Conservation (phyloP, 164 flowering plant genomes). For the Chimonanthus salicifolius region DNA sequence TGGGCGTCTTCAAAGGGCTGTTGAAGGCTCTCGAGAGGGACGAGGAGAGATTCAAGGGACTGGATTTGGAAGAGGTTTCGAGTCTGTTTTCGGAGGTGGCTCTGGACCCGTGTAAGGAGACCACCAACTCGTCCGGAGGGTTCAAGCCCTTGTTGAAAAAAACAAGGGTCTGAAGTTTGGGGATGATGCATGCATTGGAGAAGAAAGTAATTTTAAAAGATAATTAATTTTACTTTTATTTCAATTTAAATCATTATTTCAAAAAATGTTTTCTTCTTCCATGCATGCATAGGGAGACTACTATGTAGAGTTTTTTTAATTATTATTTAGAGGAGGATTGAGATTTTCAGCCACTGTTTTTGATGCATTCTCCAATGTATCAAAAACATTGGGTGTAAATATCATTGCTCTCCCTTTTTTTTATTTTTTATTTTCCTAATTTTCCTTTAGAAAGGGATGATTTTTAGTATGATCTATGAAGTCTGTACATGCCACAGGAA, state of each 20-base stretch:
- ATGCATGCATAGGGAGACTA: too few species aligned
- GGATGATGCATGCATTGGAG: not conserved
- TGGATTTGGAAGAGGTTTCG: conserved; percentile 30
- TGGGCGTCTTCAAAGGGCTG: conserved; percentile 26
- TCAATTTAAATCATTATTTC: not conserved
- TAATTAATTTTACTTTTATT: not conserved
- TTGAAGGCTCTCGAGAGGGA: conserved; percentile 23
- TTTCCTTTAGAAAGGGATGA: too few species aligned
- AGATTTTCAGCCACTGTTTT: too few species aligned
- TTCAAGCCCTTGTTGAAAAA: conserved; percentile 21
- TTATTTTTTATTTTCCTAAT: too few species aligned
- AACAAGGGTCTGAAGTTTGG: conserved; percentile 15
- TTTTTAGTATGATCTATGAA: too few species aligned
- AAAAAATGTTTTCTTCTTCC: too few species aligned
- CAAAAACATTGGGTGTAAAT: too few species aligned
- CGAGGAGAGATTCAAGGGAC: conserved; percentile 19
- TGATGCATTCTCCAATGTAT: too few species aligned
- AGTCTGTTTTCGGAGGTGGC: conserved; percentile 26
- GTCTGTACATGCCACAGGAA: too few species aligned
- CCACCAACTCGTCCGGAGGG: not conserved
- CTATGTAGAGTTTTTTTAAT: too few species aligned
- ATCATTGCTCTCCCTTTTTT: too few species aligned
- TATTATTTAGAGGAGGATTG: too few species aligned
- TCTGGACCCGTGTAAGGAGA: conserved; percentile 19
- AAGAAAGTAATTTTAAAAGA: not conserved